A percentile compares a stretch with the other conserved stretches of the same genome.
Evolutionary conservation across 129 eudicot species (phyloP).

Genomic region (Saposhnikovia divaricata): DNA sequence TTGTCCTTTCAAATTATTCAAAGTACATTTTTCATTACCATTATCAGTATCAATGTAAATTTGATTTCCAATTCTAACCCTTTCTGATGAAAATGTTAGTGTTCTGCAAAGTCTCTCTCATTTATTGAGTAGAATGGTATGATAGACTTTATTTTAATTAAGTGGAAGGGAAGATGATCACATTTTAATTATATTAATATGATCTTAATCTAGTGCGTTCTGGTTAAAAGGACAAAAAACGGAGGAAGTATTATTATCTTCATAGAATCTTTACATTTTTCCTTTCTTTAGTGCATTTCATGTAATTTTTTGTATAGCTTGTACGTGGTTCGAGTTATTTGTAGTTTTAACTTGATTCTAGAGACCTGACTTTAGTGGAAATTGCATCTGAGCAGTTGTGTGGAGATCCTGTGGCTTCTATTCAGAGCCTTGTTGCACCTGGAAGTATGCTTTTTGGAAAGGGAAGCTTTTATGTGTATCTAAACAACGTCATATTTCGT

Average conservation of each 20-base stretch:
- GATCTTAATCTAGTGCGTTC: background rate
- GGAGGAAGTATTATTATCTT: background rate
- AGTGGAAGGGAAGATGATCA: background rate
- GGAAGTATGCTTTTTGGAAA: slow-evolving; percentile 73
- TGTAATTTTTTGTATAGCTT: background rate
- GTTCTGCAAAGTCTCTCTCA: background rate
- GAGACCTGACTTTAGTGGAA: slow-evolving; percentile 9
- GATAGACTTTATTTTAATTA: background rate
- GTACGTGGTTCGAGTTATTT: background rate
- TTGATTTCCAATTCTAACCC: background rate
- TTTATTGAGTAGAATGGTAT: background rate
- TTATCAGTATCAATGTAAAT: background rate
- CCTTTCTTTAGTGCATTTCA: background rate
- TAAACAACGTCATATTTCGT: slow-evolving; percentile 49
- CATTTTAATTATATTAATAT: background rate
- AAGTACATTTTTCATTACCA: background rate
- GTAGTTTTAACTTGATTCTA: slow-evolving; percentile 10
- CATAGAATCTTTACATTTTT: background rate
- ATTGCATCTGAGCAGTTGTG: slow-evolving; percentile 41
- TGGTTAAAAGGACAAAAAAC: background rate
- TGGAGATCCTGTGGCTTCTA: slow-evolving; percentile 55
- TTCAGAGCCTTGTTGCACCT: slow-evolving; percentile 58
- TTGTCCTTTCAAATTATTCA: background rate
- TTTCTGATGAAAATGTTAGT: background rate
- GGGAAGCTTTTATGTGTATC: slow-evolving; percentile 54